phyloP scores from a whole-genome alignment of 192 early-diverging fungal genomes.

The Coemansia sp. region DNA sequence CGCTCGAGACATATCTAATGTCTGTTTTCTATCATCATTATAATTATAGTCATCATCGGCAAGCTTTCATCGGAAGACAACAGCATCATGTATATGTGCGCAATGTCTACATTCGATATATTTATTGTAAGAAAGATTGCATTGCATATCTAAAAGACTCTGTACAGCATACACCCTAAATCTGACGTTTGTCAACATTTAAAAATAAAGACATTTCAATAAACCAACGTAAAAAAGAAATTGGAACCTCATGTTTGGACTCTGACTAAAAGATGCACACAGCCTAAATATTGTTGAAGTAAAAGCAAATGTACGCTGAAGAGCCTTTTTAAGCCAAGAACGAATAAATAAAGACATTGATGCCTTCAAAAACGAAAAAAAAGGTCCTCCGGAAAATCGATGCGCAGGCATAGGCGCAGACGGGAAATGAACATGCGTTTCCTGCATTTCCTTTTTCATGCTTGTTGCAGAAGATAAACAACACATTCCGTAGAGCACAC shows the following conservation, averaged over 20 bases:
- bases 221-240: too few species aligned
- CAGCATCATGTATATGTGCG: background rate
- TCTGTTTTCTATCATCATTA: background rate
- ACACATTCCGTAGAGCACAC: background rate
- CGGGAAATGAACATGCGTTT: slow-evolving; percentile 3
- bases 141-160: background rate
- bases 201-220: too few species aligned
- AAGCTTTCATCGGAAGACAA: background rate
- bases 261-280: too few species aligned
- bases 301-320: too few species aligned
- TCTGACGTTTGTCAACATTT: too few species aligned
- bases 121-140: background rate
- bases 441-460: slow-evolving; percentile 7
- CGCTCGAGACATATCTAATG: background rate
- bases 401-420: background rate
- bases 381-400: background rate
- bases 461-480: background rate
- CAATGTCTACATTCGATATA: background rate
- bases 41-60: too few species aligned
- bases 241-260: too few species aligned
- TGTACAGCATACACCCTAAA: too few species aligned
- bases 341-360: background rate
- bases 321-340: background rate
- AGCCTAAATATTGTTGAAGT: too few species aligned
- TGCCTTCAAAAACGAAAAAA: background rate